A percentile compares a stretch with the other conserved stretches of the same genome.
phyloP scores from a whole-genome alignment of 371 early-diverging fungal species.

The Mortierella sp. region DNA sequence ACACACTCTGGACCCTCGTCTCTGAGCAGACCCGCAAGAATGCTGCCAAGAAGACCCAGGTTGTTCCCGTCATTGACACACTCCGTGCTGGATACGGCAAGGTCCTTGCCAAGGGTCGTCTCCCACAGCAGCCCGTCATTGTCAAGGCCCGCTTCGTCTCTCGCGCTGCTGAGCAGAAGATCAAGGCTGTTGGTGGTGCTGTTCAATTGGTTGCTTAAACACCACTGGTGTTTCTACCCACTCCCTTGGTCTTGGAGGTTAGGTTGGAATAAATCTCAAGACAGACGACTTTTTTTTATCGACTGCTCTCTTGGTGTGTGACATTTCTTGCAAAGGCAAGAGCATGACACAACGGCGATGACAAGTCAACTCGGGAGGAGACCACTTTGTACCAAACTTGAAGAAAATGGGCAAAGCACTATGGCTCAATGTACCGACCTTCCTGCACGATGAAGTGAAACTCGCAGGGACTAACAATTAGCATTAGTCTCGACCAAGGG shows the following conservation, averaged over 20 bases:
- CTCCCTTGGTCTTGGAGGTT: neutral
- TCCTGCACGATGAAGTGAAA: too few species aligned
- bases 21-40: slow-evolving; percentile 90
- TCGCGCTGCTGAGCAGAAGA: slow-evolving; percentile 97
- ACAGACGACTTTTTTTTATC: neutral
- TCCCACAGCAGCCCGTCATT: slow-evolving; percentile 94
- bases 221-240: slow-evolving; percentile 2
- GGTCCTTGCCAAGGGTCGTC: slow-evolving; percentile 96
- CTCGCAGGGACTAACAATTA: too few species aligned
- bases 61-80: slow-evolving; percentile 95
- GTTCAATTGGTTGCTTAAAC: slow-evolving; percentile 61
- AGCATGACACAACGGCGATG: too few species aligned
- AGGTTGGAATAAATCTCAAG: slow-evolving; percentile 21
- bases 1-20: slow-evolving; percentile 96
- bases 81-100: slow-evolving; percentile 95
- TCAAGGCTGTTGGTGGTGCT: slow-evolving; percentile 98
- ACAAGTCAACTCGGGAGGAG: too few species aligned
- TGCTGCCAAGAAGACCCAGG: slow-evolving; percentile 87
- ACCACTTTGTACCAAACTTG: too few species aligned
- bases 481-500: too few species aligned
- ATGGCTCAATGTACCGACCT: too few species aligned
- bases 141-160: slow-evolving; percentile 98
- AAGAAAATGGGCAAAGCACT: too few species aligned
- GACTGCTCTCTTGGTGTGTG: too few species aligned
- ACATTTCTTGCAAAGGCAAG: too few species aligned